Evolutionary conservation across 257 asterid genomes (phyloP).

Genomic region (Solanum boliviense): DNA sequence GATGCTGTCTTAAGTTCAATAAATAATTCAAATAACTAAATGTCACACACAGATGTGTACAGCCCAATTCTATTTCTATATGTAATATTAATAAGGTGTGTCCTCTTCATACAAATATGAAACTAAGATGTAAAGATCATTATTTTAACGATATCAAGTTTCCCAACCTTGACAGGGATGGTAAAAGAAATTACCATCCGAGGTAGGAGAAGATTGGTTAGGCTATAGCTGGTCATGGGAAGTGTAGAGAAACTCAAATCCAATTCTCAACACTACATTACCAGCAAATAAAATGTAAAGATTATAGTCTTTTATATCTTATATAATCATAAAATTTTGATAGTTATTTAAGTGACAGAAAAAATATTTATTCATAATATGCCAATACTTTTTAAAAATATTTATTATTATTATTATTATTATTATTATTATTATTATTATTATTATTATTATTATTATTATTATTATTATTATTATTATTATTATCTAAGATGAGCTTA

Average conservation of each 20-base stretch:
- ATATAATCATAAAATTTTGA: background rate
- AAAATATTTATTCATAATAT: background rate
- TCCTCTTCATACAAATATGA: background rate
- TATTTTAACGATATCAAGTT: background rate
- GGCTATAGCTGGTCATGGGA: conserved; percentile 42
- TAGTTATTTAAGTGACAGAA: background rate
- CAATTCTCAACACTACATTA: conserved; percentile 37
- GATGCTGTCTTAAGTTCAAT: background rate
- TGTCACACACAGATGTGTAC: background rate
- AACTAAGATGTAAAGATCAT: background rate
- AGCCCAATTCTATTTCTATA: background rate
- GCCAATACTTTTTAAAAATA: background rate
- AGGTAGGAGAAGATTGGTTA: conserved; percentile 24
- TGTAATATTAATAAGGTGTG: background rate
- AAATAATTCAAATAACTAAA: background rate
- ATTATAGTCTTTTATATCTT: background rate
- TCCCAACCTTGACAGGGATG: conserved; percentile 30
- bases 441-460: too few relatives aligned
- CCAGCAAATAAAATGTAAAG: conserved; percentile 17
- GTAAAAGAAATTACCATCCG: conserved; percentile 9
- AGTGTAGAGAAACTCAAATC: conserved; percentile 22
- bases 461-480: too few relatives aligned
- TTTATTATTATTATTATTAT: too few relatives aligned
- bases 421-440: too few relatives aligned
- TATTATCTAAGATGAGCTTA: background rate